Percentiles rank a stretch among this genome's conserved stretches.
phyloP scores from a whole-genome alignment of 176 grass and related monocot species.

The Zea luxurians region DNA sequence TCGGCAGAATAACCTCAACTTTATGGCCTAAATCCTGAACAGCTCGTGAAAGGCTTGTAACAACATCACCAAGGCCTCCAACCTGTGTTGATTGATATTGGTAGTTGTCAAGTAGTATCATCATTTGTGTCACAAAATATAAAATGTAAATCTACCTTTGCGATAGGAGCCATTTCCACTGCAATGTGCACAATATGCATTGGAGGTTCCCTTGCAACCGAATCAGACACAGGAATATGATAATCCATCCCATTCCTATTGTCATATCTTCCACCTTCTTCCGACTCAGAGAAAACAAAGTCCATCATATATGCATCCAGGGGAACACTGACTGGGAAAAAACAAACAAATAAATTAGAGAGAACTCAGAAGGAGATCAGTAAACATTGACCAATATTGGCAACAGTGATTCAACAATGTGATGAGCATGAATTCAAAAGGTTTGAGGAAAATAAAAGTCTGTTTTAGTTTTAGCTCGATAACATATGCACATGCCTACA shows the following conservation, averaged over 20 bases:
- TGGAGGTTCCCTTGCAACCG: constrained; percentile 71
- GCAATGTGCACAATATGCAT: constrained; percentile 97
- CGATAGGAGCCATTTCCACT: constrained; percentile 98
- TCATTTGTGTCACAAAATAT: constrained; percentile 13
- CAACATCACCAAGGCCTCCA: constrained; percentile 93
- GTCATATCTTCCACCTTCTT: constrained; percentile 90
- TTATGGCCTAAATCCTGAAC: constrained; percentile 95
- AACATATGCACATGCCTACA: not conserved
- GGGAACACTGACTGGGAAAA: constrained; percentile 79
- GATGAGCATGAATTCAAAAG: not conserved
- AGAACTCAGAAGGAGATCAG: not conserved
- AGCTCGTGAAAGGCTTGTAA: constrained; percentile 97
- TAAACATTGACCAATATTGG: constrained; percentile 34
- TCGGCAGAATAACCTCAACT: constrained; percentile 93
- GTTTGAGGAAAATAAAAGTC: not conserved
- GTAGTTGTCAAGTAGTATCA: not conserved
- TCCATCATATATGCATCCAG: constrained; percentile 97
- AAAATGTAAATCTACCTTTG: constrained; percentile 56
- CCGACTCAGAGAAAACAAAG: constrained; percentile 95
- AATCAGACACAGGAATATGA: constrained; percentile 77
- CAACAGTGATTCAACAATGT: constrained; percentile 22
- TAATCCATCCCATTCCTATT: constrained; percentile 87
- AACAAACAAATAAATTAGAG: constrained; percentile 10
- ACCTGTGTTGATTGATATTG: constrained; percentile 51
- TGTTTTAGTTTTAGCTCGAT: constrained; percentile 22